Percentiles rank a stretch among this genome's conserved stretches.
Evolutionary conservation across 2,329 filamentous ascomycete species (phyloP).

Genomic region (Nothopassalora personata): DNA sequence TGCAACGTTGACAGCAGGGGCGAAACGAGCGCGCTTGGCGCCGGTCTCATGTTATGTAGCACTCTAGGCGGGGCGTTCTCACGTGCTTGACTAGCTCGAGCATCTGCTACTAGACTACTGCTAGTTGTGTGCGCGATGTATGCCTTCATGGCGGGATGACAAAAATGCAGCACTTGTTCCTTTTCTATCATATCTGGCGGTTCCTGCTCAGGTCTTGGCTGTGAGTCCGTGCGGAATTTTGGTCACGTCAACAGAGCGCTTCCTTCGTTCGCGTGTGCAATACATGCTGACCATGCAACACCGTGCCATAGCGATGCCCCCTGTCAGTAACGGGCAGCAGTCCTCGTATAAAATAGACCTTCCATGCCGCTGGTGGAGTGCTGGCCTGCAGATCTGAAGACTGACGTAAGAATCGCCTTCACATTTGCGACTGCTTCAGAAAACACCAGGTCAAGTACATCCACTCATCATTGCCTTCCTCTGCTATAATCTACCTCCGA

Average conservation of each 20-base stretch:
- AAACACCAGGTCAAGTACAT: conserved; percentile 3
- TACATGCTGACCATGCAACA: not conserved
- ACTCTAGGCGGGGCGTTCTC: conserved; percentile 18
- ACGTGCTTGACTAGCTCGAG: conserved; percentile 21
- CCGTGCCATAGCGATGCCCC: not conserved
- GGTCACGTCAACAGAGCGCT: not conserved
- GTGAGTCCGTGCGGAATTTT: not conserved
- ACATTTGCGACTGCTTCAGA: not conserved
- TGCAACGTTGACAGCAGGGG: not conserved
- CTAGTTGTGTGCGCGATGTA: conserved; percentile 20
- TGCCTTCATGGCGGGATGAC: conserved; percentile 21
- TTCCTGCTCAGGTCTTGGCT: not conserved
- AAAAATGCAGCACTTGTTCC: conserved; percentile 19
- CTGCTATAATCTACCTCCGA: not conserved
- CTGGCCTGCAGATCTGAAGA: conserved; percentile 6
- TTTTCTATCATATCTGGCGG: conserved; percentile 3
- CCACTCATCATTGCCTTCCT: not conserved
- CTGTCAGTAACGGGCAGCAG: not conserved
- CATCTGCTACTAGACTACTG: conserved; percentile 25
- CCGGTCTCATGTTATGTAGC: conserved; percentile 11
- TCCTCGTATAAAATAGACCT: not conserved
- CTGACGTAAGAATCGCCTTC: conserved; percentile 9
- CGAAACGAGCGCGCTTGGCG: conserved; percentile 13
- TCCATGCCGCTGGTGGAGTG: not conserved
- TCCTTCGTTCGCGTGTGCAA: not conserved